Conservation (phyloP, 164 flowering plant genomes). For the Protea cynaroides region DNA sequence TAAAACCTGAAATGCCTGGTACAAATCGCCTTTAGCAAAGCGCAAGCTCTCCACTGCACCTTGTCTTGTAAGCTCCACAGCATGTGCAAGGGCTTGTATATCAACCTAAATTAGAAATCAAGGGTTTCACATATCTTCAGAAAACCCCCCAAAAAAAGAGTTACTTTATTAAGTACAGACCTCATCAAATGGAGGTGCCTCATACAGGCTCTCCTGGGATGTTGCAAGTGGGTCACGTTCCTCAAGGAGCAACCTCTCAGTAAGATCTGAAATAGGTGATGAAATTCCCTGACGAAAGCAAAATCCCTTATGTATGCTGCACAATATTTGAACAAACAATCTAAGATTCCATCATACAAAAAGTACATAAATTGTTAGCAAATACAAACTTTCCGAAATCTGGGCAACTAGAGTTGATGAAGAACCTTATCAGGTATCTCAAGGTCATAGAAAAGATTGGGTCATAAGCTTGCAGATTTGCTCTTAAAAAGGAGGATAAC, state of each 20-base stretch:
- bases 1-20: constrained; percentile 87
- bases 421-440: constrained; percentile 94
- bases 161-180: constrained; percentile 21
- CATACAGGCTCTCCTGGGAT: constrained; percentile 65
- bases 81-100: constrained; percentile 98
- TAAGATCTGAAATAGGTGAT: constrained; percentile 91
- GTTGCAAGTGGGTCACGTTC: constrained; percentile 80
- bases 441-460: constrained; percentile 88
- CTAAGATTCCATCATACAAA: background rate
- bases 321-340: background rate
- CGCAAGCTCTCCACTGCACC: constrained; percentile 93
- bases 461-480: constrained; percentile 85
- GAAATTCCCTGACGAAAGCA: constrained; percentile 78
- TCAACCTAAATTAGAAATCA: constrained; percentile 58
- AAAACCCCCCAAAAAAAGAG: background rate
- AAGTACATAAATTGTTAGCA: background rate
- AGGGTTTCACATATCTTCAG: too few relatives aligned
- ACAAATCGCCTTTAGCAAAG: constrained; percentile 81
- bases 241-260: constrained; percentile 83
- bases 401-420: constrained; percentile 2
- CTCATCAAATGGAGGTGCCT: constrained; percentile 97
- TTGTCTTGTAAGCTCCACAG: constrained; percentile 97
- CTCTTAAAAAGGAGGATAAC: constrained; percentile 74
- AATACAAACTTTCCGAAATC: background rate
- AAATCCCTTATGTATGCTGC: constrained; percentile 88